Evolutionary conservation across 768 basidiomycete genomes (phyloP).

Genomic region (Obba rivulosa): DNA sequence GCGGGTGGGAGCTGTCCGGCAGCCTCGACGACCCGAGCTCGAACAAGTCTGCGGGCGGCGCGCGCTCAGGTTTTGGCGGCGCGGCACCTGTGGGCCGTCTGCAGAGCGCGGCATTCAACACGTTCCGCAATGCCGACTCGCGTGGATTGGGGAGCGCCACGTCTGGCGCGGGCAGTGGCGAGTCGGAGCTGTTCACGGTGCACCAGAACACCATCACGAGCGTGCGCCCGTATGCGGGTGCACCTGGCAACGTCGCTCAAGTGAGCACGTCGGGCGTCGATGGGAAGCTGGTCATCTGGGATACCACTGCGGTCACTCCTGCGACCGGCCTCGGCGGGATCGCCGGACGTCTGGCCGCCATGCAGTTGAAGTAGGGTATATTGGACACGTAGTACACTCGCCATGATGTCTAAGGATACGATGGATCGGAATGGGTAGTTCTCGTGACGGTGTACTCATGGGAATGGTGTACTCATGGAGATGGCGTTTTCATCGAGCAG

Average conservation of each 20-base stretch:
- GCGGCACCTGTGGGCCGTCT: conserved; percentile 53
- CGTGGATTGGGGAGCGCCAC: conserved; percentile 45
- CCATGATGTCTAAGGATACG: conserved; percentile 7
- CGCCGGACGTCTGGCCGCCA: conserved; percentile 21
- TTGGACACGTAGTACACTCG: too few relatives aligned
- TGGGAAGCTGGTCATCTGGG: conserved; percentile 90
- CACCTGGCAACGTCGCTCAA: conserved; percentile 53
- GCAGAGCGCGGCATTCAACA: conserved; percentile 90
- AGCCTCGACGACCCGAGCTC: conserved; percentile 80
- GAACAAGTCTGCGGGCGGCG: conserved; percentile 37
- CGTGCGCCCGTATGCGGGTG: conserved; percentile 67
- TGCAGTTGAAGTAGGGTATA: conserved; percentile 22
- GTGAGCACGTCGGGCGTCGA: conserved; percentile 94
- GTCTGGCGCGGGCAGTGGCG: conserved; percentile 31
- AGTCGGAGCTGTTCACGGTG: conserved; percentile 81
- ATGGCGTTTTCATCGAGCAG: conserved; percentile 14
- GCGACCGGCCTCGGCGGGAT: conserved; percentile 10
- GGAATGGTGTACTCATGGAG: conserved; percentile 1
- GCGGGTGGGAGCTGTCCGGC: conserved; percentile 75
- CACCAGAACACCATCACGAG: conserved; percentile 99
- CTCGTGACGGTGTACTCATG: too few relatives aligned
- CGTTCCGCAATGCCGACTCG: conserved; percentile 88
- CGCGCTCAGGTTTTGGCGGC: conserved; percentile 42
- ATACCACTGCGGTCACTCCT: conserved; percentile 52
- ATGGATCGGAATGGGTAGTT: conserved; percentile 2